phyloP scores from a whole-genome alignment of 2,329 filamentous ascomycete species.

The Cercospora zeae-maydis region DNA sequence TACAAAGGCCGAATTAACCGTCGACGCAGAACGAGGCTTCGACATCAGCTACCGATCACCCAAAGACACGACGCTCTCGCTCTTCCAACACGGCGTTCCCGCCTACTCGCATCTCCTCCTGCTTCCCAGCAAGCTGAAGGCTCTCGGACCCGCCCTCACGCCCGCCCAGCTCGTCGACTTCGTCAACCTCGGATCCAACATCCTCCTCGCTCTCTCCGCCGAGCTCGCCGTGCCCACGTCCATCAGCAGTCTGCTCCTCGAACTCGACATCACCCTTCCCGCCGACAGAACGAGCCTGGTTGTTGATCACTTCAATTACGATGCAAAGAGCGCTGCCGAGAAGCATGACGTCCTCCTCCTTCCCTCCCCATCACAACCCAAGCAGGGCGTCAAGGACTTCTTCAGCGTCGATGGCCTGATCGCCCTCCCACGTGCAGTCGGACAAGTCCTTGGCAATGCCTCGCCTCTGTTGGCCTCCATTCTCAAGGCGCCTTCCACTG shows the following conservation, averaged over 20 bases:
- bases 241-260: constrained; percentile 73
- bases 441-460: constrained; percentile 73
- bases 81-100: constrained; percentile 84
- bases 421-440: constrained; percentile 77
- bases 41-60: constrained; percentile 76
- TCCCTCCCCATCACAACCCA: constrained; percentile 61
- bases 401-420: constrained; percentile 69
- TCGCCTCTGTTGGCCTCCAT: constrained; percentile 76
- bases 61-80: constrained; percentile 69
- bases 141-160: constrained; percentile 82
- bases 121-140: constrained; percentile 86
- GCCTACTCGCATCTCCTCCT: constrained; percentile 88
- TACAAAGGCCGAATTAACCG: not conserved
- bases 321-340: constrained; percentile 69
- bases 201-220: constrained; percentile 79
- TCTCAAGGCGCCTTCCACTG: constrained; percentile 74
- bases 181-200: constrained; percentile 85
- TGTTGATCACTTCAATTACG: constrained; percentile 95
- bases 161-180: constrained; percentile 86
- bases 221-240: constrained; percentile 66
- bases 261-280: constrained; percentile 86
- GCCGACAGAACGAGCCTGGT: constrained; percentile 78
- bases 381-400: constrained; percentile 69
- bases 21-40: constrained; percentile 69
- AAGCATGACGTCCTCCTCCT: constrained; percentile 85